These are phyloP conservation scores for Handroanthus guayacan DNA, from an alignment of 257 asterid species.

Conservation along the genomic window DNA sequence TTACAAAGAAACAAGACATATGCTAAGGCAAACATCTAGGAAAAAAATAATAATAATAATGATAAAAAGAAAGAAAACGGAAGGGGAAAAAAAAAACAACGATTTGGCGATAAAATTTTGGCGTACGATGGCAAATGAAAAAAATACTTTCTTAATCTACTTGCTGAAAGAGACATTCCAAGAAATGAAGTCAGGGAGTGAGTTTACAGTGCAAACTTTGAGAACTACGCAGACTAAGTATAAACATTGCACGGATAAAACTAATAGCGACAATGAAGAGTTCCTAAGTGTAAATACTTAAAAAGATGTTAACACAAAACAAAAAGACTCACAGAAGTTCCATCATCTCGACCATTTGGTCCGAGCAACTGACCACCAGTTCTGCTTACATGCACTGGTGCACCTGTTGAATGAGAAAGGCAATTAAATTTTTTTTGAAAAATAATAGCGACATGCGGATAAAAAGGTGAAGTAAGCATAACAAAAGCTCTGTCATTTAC, in stretches of 20 bases:
- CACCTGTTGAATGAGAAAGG: slow-evolving; percentile 59
- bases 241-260: background rate
- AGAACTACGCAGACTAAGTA: slow-evolving; percentile 6
- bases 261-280: slow-evolving; percentile 10
- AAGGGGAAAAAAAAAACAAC: background rate
- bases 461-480: slow-evolving; percentile 9
- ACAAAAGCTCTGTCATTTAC: slow-evolving; percentile 22
- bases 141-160: background rate
- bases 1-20: slow-evolving; percentile 49
- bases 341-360: slow-evolving; percentile 98
- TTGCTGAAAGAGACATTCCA: slow-evolving; percentile 4
- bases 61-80: background rate
- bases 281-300: slow-evolving; percentile 18
- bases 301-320: slow-evolving; percentile 1
- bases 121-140: background rate
- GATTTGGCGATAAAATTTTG: background rate
- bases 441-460: slow-evolving; percentile 7
- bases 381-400: slow-evolving; percentile 82
- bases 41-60: slow-evolving; percentile 29
- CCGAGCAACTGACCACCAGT: slow-evolving; percentile 72
- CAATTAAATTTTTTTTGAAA: background rate
- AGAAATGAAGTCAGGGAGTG: slow-evolving; percentile 11
- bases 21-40: slow-evolving; percentile 42
- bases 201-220: background rate
- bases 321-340: slow-evolving; percentile 77